phyloP scores from a whole-genome alignment of 2,329 filamentous ascomycete genomes.

The Peltaster fructicola region DNA sequence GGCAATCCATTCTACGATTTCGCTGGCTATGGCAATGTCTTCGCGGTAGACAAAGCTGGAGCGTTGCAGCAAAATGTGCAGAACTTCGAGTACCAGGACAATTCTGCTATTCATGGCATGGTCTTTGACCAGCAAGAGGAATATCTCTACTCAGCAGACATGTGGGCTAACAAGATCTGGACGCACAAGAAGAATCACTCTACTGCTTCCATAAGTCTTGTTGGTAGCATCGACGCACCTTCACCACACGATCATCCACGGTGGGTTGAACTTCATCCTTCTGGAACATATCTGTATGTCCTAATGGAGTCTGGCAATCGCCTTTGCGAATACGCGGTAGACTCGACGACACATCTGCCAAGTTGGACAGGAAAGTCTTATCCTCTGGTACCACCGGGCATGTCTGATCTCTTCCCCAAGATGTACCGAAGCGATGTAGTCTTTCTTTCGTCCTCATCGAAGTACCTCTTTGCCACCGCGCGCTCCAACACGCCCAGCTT shows the following conservation, averaged over 20 bases:
- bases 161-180: constrained; percentile 68
- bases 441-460: constrained; percentile 47
- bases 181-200: constrained; percentile 48
- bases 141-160: constrained; percentile 64
- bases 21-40: constrained; percentile 66
- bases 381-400: constrained; percentile 63
- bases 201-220: constrained; percentile 38
- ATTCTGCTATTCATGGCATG: constrained; percentile 65
- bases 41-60: constrained; percentile 40
- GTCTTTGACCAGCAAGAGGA: constrained; percentile 58
- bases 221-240: constrained; percentile 58
- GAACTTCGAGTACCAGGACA: constrained; percentile 52
- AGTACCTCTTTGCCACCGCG: constrained; percentile 72
- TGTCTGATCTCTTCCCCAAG: constrained; percentile 33
- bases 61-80: constrained; percentile 48
- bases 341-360: constrained; percentile 53
- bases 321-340: constrained; percentile 65
- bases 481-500: constrained; percentile 58
- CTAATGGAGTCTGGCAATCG: constrained; percentile 84
- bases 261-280: constrained; percentile 73
- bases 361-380: constrained; percentile 61
- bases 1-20: constrained; percentile 82
- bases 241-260: constrained; percentile 58
- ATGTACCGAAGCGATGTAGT: constrained; percentile 81
- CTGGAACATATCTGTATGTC: constrained; percentile 62